Base-by-base conservation (phyloP, 176 grass and related monocot species). In the Oryza glaberrima region DNA sequence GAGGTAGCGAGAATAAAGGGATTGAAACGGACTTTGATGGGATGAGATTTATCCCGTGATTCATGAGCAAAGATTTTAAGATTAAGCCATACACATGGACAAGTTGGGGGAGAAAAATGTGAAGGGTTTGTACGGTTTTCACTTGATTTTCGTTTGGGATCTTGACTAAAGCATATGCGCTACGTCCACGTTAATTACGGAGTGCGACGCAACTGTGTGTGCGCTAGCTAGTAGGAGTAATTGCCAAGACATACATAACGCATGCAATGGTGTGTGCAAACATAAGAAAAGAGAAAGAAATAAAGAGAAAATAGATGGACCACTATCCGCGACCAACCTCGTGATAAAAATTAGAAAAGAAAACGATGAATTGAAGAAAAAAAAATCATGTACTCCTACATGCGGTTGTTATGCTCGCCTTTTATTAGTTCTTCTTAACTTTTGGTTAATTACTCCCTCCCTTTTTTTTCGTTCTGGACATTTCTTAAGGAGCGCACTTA, bases 21-120 rank as follows among this genome's bases (percentile, higher is more conserved):
- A 23, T 9, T 35, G 76, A 65, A 19, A 40, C 40, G 28, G 70
- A 32, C 40, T 30, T 46, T 85, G 77, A 89, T 40, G 77, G 0
- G 0, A 7, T 6, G 44, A 40, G 65, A 64, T 19, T 56, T 52
- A 17, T 52, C 87, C 17, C 77, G 71, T 85, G 87, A 85, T 61
- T 14, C 35, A 6, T 70, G 23, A 30, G 73, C 16, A 45, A 80
- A 7, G 49, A 51, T 10, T 10, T 10, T 73, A 80, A 7, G 49
- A 51, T 10, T 10, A 11, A 32, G 14, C 14, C 22, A 23, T 63
- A 43, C 77, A 25, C 69, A 43, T 1, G 72, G 65, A 60, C 56
- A 10, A 44, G 20, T 14, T 16, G 54, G 28, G 28, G 4, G 5
- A 63, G 8, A 32, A 58, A 54, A 43, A 14, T 8, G 67, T 78